These are phyloP conservation scores for Biscutella auriculata DNA, from an alignment of 441 rosid species.

Conservation along the genomic window DNA sequence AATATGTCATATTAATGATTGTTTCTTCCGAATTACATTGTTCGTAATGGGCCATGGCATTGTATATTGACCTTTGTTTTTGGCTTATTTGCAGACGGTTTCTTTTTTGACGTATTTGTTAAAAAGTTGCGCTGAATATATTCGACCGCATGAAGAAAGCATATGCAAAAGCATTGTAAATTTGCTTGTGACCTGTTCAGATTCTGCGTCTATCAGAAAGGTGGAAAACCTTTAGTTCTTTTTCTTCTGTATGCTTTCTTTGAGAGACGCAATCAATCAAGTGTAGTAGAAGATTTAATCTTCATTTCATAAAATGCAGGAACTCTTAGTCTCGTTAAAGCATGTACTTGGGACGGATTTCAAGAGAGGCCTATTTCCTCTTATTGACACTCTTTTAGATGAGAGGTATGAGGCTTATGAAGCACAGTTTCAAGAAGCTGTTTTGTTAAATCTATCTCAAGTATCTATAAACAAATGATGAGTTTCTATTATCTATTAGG, in stretches of 20 bases:
- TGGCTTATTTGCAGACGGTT: constrained; percentile 65
- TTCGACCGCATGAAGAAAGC: constrained; percentile 95
- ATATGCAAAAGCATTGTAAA: constrained; percentile 97
- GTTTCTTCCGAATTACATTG: not conserved
- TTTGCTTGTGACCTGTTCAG: constrained; percentile 97
- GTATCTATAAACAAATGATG: not conserved
- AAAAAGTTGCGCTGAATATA: constrained; percentile 95
- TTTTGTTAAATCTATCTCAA: not conserved
- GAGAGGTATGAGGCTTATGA: constrained; percentile 53
- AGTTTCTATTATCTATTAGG: constrained; percentile 29
- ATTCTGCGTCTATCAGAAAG: constrained; percentile 93
- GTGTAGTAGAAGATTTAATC: constrained; percentile 12
- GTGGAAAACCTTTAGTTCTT: constrained; percentile 25
- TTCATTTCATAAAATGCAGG: constrained; percentile 46
- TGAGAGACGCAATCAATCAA: not conserved
- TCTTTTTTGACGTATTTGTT: constrained; percentile 91
- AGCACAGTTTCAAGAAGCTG: not conserved
- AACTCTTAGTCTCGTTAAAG: constrained; percentile 87
- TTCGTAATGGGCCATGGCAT: not conserved
- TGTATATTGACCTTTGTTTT: constrained; percentile 6
- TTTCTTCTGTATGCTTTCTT: not conserved
- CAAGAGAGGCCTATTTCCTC: constrained; percentile 96
- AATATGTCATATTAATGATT: not conserved
- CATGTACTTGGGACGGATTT: constrained; percentile 99
- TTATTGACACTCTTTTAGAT: constrained; percentile 89